A percentile compares a stretch with the other conserved stretches of the same genome.
These are phyloP conservation scores for Amanita molliuscula DNA, from an alignment of 768 basidiomycete genomes.

Conservation along the genomic window DNA sequence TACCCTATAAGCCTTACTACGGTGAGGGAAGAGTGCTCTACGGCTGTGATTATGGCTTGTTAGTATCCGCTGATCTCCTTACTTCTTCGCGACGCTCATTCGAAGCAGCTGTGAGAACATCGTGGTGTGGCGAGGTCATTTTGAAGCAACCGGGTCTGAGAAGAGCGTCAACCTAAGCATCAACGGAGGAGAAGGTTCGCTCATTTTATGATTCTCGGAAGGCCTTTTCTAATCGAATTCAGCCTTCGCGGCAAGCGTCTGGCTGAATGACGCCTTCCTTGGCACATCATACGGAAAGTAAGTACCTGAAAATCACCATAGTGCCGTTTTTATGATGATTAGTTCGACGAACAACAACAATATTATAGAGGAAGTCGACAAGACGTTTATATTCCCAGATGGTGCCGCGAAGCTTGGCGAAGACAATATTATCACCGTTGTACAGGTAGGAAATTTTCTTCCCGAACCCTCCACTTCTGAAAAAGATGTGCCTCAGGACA, in stretches of 20 bases:
- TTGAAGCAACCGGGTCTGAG: conserved; percentile 48
- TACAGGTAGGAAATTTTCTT: conserved; percentile 39
- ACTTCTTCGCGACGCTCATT: background rate
- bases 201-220: background rate
- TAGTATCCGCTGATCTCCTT: conserved; percentile 16
- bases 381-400: conserved; percentile 50
- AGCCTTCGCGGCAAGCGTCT: conserved; percentile 80
- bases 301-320: conserved; percentile 11
- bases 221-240: background rate
- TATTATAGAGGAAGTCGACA: conserved; percentile 57
- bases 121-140: conserved; percentile 78
- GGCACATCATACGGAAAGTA: conserved; percentile 69
- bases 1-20: conserved; percentile 57
- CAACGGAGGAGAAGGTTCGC: conserved; percentile 69
- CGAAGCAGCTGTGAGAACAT: conserved; percentile 65
- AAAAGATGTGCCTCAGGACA: conserved; percentile 37
- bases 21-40: conserved; percentile 74
- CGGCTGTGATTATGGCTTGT: conserved; percentile 86
- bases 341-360: conserved; percentile 60
- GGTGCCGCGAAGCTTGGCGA: conserved; percentile 37
- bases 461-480: background rate
- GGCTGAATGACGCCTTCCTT: conserved; percentile 67
- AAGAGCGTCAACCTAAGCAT: conserved; percentile 65
- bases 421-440: conserved; percentile 71
- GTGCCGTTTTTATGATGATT: background rate